These are phyloP conservation scores for Lunularia cruciata DNA, from an alignment of 225 moss, liverwort and hornwort genomes.

Conservation along the genomic window DNA sequence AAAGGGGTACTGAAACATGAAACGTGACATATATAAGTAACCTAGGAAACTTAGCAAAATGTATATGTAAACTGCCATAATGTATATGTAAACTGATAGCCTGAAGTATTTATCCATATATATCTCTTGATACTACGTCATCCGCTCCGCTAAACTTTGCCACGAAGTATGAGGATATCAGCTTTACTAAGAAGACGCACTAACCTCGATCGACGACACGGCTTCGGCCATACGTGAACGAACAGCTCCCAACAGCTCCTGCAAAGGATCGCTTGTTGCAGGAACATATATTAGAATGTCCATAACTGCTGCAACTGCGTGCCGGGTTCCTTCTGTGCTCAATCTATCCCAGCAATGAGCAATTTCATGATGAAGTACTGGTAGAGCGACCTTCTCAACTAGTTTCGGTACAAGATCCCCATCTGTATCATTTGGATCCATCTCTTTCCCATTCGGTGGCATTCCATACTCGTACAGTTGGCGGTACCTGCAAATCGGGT, in stretches of 20 bases:
- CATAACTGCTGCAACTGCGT: slow-evolving; percentile 74
- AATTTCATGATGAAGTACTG: slow-evolving; percentile 89
- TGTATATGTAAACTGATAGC: no score
- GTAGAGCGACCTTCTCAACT: slow-evolving; percentile 93
- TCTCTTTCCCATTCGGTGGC: slow-evolving; percentile 50
- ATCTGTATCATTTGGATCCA: slow-evolving; percentile 67
- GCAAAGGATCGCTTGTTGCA: slow-evolving; percentile 76
- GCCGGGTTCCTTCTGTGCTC: slow-evolving; percentile 72
- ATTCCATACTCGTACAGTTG: slow-evolving; percentile 76
- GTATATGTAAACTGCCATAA: no score
- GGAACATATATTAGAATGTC: slow-evolving; percentile 85
- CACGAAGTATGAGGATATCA: no score
- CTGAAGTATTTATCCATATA: no score
- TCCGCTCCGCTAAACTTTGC: no score
- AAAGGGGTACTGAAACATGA: not conserved
- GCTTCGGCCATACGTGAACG: slow-evolving; percentile 63
- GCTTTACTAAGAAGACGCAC: not conserved
- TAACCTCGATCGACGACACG: slow-evolving; percentile 70
- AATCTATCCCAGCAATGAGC: slow-evolving; percentile 94
- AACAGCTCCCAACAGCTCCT: slow-evolving; percentile 74
- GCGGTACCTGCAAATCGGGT: slow-evolving; percentile 54
- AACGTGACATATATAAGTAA: no score
- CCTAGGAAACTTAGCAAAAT: no score
- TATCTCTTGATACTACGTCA: no score
- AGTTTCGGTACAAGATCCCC: slow-evolving; percentile 80